These are phyloP conservation scores for Boletus subcaerulescens DNA, from an alignment of 768 basidiomycete genomes.

Conservation along the genomic window DNA sequence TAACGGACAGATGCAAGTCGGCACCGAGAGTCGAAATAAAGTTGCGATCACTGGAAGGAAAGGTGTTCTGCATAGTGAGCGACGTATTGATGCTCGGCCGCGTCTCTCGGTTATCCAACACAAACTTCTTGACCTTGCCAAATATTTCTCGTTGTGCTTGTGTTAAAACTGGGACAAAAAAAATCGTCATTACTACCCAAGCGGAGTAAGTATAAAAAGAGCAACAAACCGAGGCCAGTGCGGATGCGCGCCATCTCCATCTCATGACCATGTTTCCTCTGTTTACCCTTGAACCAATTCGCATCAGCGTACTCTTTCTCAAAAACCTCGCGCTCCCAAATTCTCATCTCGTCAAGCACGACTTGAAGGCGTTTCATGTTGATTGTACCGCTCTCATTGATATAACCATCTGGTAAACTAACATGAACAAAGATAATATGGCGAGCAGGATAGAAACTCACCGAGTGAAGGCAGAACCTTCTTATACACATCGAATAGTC, in stretches of 20 bases:
- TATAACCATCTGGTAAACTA: constrained; percentile 69
- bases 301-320: constrained; percentile 87
- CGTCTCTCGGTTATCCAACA: constrained; percentile 44
- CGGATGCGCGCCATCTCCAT: constrained; percentile 59
- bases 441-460: constrained; percentile 26
- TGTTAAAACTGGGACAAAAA: constrained; percentile 56
- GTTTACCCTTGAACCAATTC: constrained; percentile 95
- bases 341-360: constrained; percentile 82
- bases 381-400: constrained; percentile 88
- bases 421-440: neutral
- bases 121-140: constrained; percentile 73
- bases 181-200: neutral
- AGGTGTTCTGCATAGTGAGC: constrained; percentile 71
- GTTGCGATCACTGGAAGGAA: constrained; percentile 74
- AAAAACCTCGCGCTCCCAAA: constrained; percentile 87
- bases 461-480: constrained; percentile 76
- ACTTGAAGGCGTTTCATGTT: constrained; percentile 77
- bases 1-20: constrained; percentile 70
- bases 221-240: constrained; percentile 58
- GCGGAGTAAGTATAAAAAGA: neutral
- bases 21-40: constrained; percentile 77
- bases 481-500: constrained; percentile 94
- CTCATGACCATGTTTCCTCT: constrained; percentile 65
- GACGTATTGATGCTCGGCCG: constrained; percentile 33
- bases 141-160: constrained; percentile 73